Evolutionary conservation across 2,329 filamentous ascomycete species (phyloP), one percentile per base, ranked within the genome.

Genomic region (Teratosphaeria epicoccoides): DNA sequence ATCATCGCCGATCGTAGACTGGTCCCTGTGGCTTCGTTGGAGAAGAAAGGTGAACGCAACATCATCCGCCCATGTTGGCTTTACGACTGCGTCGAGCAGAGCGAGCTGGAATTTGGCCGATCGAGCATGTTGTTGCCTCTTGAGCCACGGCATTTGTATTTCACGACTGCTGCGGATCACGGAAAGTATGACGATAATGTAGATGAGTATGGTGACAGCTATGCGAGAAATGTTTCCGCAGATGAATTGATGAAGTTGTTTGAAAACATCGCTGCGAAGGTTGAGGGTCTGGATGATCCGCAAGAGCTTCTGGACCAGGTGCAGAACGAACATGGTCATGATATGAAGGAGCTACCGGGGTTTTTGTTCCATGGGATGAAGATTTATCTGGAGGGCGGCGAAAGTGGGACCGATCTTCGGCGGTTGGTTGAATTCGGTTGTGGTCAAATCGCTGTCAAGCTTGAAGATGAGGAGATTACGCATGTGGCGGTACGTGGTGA

Each of bases 31-130:
- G 87, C 87, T 1, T 89, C 87, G 9, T 70, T 96, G 7, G 82
- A 88, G 55, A 95, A 93, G 61, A 76, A 74, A 5, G 84, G 82
- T 3, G 74, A 79, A 0, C 76, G 80, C 6, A 83, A 88, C 59
- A 84, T 98, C 48, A 76, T 97, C 52, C 81, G 81, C 22, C 86
- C 90, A 0, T 76, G 74, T 5, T 98, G 93, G 93, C 72, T 97
- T 2, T 74, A 87, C 24, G 89, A 97, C 66, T 93, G 88, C 61
- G 75, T 95, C 28, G 77, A 78, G 26, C 77, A 82, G 57, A 74
- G 73, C 44, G 76, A 83, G 56, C 47, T 57, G 43, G 80, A 83
- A 59, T 63, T 64, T 1, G 67, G 81, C 67, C 69, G 76, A 57
- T 49, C 74, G 1, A 77, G 76, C 3, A 75, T 78, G 3, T 77